Evolutionary conservation across 306 rosid species (phyloP), one percentile per base, ranked within the genome.

Genomic region (Fragaria vesca): DNA sequence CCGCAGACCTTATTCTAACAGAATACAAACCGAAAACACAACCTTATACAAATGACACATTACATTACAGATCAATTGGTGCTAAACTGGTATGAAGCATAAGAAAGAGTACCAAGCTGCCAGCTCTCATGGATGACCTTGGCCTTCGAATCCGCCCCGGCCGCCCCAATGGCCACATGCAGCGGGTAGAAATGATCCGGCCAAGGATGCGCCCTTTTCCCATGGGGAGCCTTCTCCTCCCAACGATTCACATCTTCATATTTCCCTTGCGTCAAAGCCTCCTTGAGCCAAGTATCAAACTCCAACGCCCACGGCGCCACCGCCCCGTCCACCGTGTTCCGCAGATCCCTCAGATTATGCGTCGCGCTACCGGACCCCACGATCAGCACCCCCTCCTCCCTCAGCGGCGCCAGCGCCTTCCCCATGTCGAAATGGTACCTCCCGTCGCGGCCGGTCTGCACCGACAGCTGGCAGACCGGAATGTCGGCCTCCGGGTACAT

Each of bases 401-500:
- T 92, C 30, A 94, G 92, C 61, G 91, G 88, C 3, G 93, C 95
- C 86, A 92, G 52, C 8, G 97, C 98, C 79, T 72, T 90, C 38
- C 95, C 98, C 60, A 92, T 0, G 73, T 92, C 86, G 78, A 84
- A 87, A 50, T 94, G 98, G 8, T 94, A 40, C 11, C 87, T 79
- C 0, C 86, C 97, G 79, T 92, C 89, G 30, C 58, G 26, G 0
- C 78, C 4, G 5, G 97, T 81, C 78, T 89, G 94, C 61, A 94
- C 82, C 3, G 97, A 94, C 6, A 94, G 80, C 68, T 92, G 97
- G 79, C 98, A 94, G 28, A 92, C 92, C 6, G 97, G 97, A 20
- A 94, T 85, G 24, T 92, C 85, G 28, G 93, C 95, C 71, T 92
- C 92, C 1, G 97, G 98, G 66, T 92, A 94, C 98, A 94, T 94